Percentiles rank a stretch among this genome's conserved stretches.
These are phyloP conservation scores for Curvularia eragrostidis DNA, from an alignment of 2,329 filamentous ascomycete genomes.

Conservation along the genomic window DNA sequence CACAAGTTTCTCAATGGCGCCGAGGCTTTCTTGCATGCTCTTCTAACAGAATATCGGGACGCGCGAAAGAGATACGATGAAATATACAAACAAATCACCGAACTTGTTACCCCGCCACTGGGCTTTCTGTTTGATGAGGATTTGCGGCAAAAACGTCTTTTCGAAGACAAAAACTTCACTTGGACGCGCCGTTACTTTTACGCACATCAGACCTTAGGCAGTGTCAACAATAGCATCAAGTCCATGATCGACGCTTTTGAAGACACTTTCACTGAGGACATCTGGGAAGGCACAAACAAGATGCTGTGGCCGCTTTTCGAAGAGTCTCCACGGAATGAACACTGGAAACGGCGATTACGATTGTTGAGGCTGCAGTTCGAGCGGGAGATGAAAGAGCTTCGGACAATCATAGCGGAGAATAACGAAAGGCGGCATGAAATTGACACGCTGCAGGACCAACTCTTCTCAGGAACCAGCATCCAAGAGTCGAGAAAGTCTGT, in stretches of 20 bases:
- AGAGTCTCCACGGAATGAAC: constrained; percentile 54
- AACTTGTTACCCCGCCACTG: constrained; percentile 65
- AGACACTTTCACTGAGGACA: constrained; percentile 64
- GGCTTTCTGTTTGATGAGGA: constrained; percentile 66
- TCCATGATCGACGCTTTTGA: constrained; percentile 64
- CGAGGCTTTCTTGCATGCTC: constrained; percentile 65
- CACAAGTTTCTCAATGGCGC: constrained; percentile 67
- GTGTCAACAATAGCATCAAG: constrained; percentile 66
- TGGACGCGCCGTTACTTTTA: constrained; percentile 69
- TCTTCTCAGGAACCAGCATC: constrained; percentile 69
- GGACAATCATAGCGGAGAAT: constrained; percentile 58
- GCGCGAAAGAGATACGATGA: constrained; percentile 65
- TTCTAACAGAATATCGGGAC: constrained; percentile 67
- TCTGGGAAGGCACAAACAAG: constrained; percentile 64
- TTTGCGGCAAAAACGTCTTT: constrained; percentile 64
- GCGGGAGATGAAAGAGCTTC: constrained; percentile 59
- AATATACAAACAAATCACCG: constrained; percentile 64
- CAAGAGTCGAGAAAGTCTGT: constrained; percentile 67
- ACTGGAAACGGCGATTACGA: constrained; percentile 60
- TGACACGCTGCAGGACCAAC: constrained; percentile 64
- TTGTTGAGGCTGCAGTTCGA: constrained; percentile 59
- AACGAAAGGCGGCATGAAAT: constrained; percentile 63
- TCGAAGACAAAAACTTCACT: constrained; percentile 67
- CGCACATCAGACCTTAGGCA: constrained; percentile 66
- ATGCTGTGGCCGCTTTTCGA: constrained; percentile 63